Evolutionary conservation across 805 yeast species (phyloP), one percentile per base, ranked within the genome.

Genomic region (Cyberlindnera xylosilytica): DNA sequence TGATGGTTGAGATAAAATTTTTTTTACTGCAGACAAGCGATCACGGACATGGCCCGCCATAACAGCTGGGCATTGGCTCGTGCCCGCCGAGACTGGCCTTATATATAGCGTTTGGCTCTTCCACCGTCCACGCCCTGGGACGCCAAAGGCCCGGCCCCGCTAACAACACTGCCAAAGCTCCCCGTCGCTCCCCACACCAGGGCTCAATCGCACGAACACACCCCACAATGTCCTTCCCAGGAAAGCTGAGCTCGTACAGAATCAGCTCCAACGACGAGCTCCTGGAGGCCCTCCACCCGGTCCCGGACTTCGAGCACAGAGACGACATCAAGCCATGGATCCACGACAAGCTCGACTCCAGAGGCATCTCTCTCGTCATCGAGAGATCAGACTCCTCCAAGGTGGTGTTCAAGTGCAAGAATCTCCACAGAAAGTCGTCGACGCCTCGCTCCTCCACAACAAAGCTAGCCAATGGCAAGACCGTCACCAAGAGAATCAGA

Each of bases 371-470:
- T 16, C 39, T 58, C 31, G 65, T 62, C 6, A 60, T 63, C 46
- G 66, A 61, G 39, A 52, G 66, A 47, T 57, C 63, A 1, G 65
- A 61, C 38, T 47, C 55, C 3, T 47, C 60, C 15, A 60, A 61
- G 41, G 58, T 61, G 16, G 62, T 62, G 9, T 61, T 62, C 53
- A 60, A 62, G 39, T 61, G 65, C 44, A 61, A 60, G 48, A 56
- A 49, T 36, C 31, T 56, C n/a, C 56, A 54, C 41, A 55, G 56
- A 48, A 56, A 52, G 41, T 32, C 54, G 4, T 34, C 50, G 2
- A 37, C 50, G 2, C 46, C 55, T 27, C 52, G 49, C 34, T 7
- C 41, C n/a, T 23, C 45, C 17, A 39, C 42, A 6, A 34, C 47
- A 19, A 45, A 43, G 31, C 18, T 39, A 16, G 34, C 17, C 16